phyloP scores from a whole-genome alignment of 495 filamentous ascomycete genomes.

The Penicillium robsamsonii region DNA sequence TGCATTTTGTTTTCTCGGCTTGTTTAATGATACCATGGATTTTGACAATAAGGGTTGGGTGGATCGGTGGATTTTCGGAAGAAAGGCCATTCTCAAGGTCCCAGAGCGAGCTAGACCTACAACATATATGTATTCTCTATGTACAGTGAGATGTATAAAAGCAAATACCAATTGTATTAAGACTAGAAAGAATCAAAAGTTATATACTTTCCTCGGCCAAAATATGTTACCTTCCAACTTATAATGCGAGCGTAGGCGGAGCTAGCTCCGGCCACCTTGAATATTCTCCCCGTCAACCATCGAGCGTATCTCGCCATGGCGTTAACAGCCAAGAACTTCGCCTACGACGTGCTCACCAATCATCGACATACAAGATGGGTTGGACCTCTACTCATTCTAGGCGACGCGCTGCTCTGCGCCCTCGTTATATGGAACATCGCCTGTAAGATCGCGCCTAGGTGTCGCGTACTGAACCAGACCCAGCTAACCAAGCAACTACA shows the following conservation, averaged over 20 bases:
- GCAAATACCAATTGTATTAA: conserved; percentile 2
- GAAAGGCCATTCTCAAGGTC: conserved; percentile 11
- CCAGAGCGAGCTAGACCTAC: conserved; percentile 11
- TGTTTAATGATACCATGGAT: conserved; percentile 35
- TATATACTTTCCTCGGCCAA: background rate
- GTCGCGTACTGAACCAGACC: conserved; percentile 9
- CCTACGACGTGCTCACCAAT: conserved; percentile 42
- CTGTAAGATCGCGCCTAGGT: conserved; percentile 56
- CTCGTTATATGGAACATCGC: conserved; percentile 81
- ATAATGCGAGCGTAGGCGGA: background rate
- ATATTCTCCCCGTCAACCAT: conserved; percentile 15
- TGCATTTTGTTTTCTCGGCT: conserved; percentile 18
- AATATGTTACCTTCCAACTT: background rate
- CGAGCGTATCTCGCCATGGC: conserved; percentile 25
- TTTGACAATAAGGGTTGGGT: conserved; percentile 15
- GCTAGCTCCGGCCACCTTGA: conserved; percentile 17
- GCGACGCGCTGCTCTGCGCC: conserved; percentile 69
- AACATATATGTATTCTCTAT: conserved; percentile 6
- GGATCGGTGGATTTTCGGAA: conserved; percentile 11
- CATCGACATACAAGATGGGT: conserved; percentile 62
- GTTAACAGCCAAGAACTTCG: conserved; percentile 17
- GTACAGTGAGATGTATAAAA: conserved; percentile 18
- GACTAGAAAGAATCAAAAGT: background rate
- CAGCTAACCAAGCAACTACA: conserved; percentile 36
- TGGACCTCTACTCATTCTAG: conserved; percentile 64